Evolutionary conservation across 768 basidiomycete species (phyloP).

Genomic region (Boletus pseudopeckii): DNA sequence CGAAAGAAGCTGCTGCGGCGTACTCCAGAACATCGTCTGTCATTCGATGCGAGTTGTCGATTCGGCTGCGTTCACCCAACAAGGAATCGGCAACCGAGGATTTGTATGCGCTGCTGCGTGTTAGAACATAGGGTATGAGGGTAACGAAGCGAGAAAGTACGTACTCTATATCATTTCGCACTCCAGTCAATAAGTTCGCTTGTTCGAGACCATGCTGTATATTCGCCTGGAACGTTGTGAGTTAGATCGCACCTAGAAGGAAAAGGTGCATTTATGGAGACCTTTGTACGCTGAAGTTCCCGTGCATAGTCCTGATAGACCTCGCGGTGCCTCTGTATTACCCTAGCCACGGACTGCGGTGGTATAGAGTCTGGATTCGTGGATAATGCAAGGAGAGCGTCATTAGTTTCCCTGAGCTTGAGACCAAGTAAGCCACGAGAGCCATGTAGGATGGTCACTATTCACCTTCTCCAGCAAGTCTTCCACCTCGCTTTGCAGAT

Average conservation of each 20-base stretch:
- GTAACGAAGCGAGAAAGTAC: slow-evolving; percentile 21
- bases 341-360: slow-evolving; percentile 81
- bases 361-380: slow-evolving; percentile 60
- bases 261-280: slow-evolving; percentile 24
- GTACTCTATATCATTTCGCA: slow-evolving; percentile 95
- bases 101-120: slow-evolving; percentile 72
- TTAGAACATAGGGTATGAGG: not conserved
- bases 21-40: slow-evolving; percentile 88
- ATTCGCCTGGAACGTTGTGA: slow-evolving; percentile 54
- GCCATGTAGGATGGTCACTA: slow-evolving; percentile 1
- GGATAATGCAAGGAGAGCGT: slow-evolving; percentile 67
- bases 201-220: slow-evolving; percentile 81
- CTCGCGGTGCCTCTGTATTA: slow-evolving; percentile 88
- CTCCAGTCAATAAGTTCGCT: slow-evolving; percentile 83
- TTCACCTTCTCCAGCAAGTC: slow-evolving; percentile 82
- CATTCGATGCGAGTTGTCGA: slow-evolving; percentile 94
- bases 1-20: slow-evolving; percentile 25
- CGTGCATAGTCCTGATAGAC: slow-evolving; percentile 83
- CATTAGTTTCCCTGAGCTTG: slow-evolving; percentile 85
- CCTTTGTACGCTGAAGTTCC: slow-evolving; percentile 86
- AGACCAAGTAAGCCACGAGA: slow-evolving; percentile 8
- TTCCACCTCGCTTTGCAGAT: slow-evolving; percentile 83
- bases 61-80: slow-evolving; percentile 80
- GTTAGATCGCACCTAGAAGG: not conserved
- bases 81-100: slow-evolving; percentile 84